phyloP scores from a whole-genome alignment of 2,329 filamentous ascomycete species.

The Colletotrichum sp. region DNA sequence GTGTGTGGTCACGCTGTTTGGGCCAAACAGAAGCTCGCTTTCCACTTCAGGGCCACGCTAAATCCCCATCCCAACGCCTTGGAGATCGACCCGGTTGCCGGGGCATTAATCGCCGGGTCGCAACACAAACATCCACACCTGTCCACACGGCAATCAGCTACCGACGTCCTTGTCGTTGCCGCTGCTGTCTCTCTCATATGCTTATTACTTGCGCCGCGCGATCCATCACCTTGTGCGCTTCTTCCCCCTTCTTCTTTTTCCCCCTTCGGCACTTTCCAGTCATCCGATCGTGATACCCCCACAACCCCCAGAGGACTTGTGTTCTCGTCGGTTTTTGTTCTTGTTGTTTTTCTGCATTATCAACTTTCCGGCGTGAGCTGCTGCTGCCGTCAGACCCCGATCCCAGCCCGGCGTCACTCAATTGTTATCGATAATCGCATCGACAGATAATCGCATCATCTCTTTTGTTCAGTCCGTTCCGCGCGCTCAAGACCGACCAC shows the following conservation, averaged over 20 bases:
- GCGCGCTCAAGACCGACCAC: neutral
- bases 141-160: neutral
- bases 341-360: conserved; percentile 5
- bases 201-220: neutral
- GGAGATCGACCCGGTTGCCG: conserved; percentile 22
- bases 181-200: conserved; percentile 7
- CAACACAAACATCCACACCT: conserved; percentile 17
- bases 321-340: conserved; percentile 14
- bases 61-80: conserved; percentile 17
- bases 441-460: neutral
- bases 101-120: conserved; percentile 25
- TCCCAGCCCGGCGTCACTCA: neutral
- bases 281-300: conserved; percentile 4
- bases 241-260: neutral
- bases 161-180: neutral
- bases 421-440: neutral
- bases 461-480: conserved; percentile 11
- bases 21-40: neutral
- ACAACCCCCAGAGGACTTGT: conserved; percentile 10
- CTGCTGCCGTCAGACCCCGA: neutral
- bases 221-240: neutral
- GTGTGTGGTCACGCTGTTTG: neutral
- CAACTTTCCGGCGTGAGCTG: neutral
- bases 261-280: neutral
- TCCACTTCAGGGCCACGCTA: neutral